Base-by-base conservation (phyloP, 768 basidiomycete species). In the Rhizopogon salebrosus region DNA sequence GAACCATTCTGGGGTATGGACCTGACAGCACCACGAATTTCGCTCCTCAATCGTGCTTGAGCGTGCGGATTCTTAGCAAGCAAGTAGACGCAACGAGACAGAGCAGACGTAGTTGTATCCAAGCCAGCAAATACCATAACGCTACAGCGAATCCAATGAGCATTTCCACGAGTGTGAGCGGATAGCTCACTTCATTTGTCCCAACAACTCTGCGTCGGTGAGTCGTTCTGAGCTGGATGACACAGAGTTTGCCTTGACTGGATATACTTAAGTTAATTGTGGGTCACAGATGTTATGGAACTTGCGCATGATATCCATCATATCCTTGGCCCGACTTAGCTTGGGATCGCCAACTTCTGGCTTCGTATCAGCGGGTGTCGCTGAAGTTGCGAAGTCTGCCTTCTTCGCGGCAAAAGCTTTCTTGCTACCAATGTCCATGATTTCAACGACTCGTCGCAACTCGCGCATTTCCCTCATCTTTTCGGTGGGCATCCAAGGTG, bases 271-370 rank as follows among this genome's bases (percentile, higher is more conserved):
- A 29, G 27, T 29, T 7, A 29, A 27, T 4, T 41, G 22, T 20
- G 6, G 13, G 27, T 6, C 16, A 11, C 16, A 43, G 36, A 51
- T 16, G 36, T 9, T 29, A 34, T 34, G 11, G 31, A 11, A 62
- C 76, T 60, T 55, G 80, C 80, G 60, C 35, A 82, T 65, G 27
- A 77, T 66, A 53, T 74, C 77, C 50, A 79, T 78, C 31, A 82
- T 73, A 62, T 80, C 78, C 53, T 75, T 80, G 11, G 59, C 68
- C 60, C 67, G 48, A 34, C 57, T 48, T 46, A 29, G 13, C 29
- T 14, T 45, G 13, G 13, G 3, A 34, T 34, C 31, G 13, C 31
- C 31, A 4, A 34, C 11, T 11, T 34, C 31, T 4, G 3, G 11
- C 13, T 4, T 13, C 3, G 20, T n/a, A 14, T 20, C 42, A n/a